Conservation (phyloP, 345 rosid genomes). For the Hibiscus mutabilis region DNA sequence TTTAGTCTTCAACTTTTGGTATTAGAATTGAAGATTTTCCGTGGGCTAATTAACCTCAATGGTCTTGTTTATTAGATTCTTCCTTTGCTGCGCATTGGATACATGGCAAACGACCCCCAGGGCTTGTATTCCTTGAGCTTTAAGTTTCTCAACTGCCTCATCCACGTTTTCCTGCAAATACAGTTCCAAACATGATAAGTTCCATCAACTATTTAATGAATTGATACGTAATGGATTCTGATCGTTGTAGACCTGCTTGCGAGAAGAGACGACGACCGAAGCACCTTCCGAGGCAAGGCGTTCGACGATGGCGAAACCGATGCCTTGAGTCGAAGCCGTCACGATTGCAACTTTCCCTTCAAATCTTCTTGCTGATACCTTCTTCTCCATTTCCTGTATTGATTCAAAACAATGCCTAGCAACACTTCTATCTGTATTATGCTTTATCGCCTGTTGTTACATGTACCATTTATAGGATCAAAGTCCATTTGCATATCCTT, state of each 20-base stretch:
- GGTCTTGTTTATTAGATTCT: conserved; percentile 52
- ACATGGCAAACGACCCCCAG: conserved; percentile 86
- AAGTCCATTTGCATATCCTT: too few species aligned
- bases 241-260: too few species aligned
- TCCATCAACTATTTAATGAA: too few species aligned
- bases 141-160: conserved; percentile 67
- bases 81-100: conserved; percentile 67
- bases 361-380: conserved; percentile 24
- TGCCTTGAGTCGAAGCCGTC: conserved; percentile 92
- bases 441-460: too few species aligned
- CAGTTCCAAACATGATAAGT: neutral
- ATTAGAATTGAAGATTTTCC: too few species aligned
- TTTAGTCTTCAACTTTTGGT: too few species aligned
- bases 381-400: neutral
- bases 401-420: too few species aligned
- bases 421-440: too few species aligned
- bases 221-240: too few species aligned
- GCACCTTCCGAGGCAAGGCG: conserved; percentile 82
- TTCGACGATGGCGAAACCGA: conserved; percentile 68
- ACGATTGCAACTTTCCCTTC: conserved; percentile 83
- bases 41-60: conserved; percentile 39
- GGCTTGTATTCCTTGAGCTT: conserved; percentile 56
- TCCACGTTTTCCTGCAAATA: conserved; percentile 62
- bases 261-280: conserved; percentile 53
- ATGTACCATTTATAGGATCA: too few species aligned